Evolutionary conservation across 148 eudicot species (phyloP).

Genomic region (Hydrangea macrophylla): DNA sequence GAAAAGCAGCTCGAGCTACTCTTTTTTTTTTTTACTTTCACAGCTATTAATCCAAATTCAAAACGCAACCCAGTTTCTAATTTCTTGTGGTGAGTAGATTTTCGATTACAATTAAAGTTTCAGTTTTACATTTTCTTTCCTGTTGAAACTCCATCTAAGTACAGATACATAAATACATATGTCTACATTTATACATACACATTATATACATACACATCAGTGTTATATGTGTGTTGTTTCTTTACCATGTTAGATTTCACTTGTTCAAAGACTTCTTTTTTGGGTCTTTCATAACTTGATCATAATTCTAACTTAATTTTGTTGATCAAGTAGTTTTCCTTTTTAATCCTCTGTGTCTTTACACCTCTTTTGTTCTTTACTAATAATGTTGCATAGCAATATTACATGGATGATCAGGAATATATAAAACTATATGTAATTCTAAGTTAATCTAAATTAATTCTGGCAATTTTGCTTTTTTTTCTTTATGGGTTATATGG

Average conservation of each 20-base stretch:
- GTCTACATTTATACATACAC: not conserved
- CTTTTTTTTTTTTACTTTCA: too few relatives aligned
- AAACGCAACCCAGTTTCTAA: conserved; percentile 2
- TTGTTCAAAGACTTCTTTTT: not conserved
- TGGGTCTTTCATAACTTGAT: not conserved
- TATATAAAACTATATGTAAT: not conserved
- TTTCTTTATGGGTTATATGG: not conserved
- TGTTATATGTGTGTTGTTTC: not conserved
- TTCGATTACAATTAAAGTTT: not conserved
- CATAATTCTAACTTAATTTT: not conserved
- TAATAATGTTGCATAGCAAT: too few relatives aligned
- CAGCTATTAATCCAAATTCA: conserved; percentile 10
- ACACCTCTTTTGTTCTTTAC: too few relatives aligned
- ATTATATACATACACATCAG: too few relatives aligned
- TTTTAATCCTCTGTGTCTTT: not conserved
- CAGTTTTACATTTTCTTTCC: not conserved
- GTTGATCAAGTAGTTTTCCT: not conserved
- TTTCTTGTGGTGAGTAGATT: conserved; percentile 14
- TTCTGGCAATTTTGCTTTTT: not conserved
- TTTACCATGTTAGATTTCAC: not conserved
- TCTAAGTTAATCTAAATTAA: too few relatives aligned
- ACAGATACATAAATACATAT: not conserved
- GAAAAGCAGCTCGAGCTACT: conserved; percentile 17
- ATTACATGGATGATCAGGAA: not conserved
- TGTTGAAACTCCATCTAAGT: conserved; percentile 1